Evolutionary conservation across 2,329 filamentous ascomycete species (phyloP), one percentile per base, ranked within the genome.

Genomic region (Eutypella sp.): DNA sequence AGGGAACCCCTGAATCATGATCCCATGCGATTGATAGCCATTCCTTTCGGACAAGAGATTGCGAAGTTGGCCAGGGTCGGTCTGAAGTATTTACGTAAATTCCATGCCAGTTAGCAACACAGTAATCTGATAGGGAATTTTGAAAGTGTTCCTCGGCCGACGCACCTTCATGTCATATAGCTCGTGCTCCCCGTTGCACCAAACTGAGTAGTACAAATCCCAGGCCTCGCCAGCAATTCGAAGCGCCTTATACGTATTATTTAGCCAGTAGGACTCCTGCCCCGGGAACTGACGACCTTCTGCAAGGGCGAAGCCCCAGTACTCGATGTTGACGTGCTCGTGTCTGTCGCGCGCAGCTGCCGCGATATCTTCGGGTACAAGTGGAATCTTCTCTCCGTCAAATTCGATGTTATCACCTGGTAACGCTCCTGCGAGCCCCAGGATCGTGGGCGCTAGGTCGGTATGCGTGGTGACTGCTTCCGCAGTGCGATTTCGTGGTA

Each of bases 131-230:
- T 34, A n/a, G 15, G 15, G 31, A 16, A 16, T 16, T 34, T 6
- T n/a, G n/a, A n/a, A n/a, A n/a, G n/a, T n/a, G n/a, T n/a, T n/a
- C n/a, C n/a, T n/a, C 31, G 41, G 23, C 16, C 9, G 16, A 23
- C 67, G 46, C 59, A 77, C 79, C 55, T 69, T 75, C 31, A 84
- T 54, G 48, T 86, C 73, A 57, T 85, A 87, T 2, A 85, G 70
- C 58, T 87, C 82, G 44, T 79, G 76, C 57, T 85, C 82, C 40
- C 80, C 79, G 13, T 66, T 84, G 56, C 84, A 87, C 82, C 82
- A 87, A 0, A 85, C 79, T 0, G 80, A 74, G 54, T 81, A 81
- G 49, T 75, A 73, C 2, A 79, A 54, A 46, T 68, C 75, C 50
- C 78, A 80, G 3, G 61, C 58, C 1, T 70, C 51, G 0, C 64